phyloP scores from a whole-genome alignment of 2,329 filamentous ascomycete species.

The Botrytis porri region DNA sequence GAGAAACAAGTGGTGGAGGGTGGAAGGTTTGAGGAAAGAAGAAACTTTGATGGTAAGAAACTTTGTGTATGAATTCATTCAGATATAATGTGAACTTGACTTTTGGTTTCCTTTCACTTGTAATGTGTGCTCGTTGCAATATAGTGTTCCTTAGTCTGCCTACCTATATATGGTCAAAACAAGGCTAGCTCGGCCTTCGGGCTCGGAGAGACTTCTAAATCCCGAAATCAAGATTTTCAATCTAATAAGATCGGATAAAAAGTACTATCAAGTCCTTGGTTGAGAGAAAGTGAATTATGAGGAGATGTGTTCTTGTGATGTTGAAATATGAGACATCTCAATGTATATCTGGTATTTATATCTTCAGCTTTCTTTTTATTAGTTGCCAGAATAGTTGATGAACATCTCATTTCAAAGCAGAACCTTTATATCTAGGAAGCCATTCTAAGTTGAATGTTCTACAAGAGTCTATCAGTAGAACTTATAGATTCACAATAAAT shows the following conservation, averaged over 20 bases:
- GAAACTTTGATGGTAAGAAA: neutral
- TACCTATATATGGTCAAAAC: neutral
- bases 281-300: neutral
- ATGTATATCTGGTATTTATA: neutral
- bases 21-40: neutral
- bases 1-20: neutral
- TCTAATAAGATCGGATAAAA: neutral
- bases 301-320: neutral
- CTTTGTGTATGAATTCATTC: neutral
- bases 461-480: fast-evolving
- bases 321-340: neutral
- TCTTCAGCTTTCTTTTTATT: neutral
- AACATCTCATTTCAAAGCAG: neutral
- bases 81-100: fast-evolving
- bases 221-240: neutral
- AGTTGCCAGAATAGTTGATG: neutral
- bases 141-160: neutral
- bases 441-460: neutral
- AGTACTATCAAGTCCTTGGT: fast-evolving
- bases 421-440: neutral
- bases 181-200: neutral
- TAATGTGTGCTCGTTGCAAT: neutral
- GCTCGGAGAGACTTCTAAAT: neutral
- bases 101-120: neutral
- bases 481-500: neutral